A percentile compares a stretch with the other conserved stretches of the same genome.
Conservation (phyloP, 306 rosid genomes). For the Casuarina glauca region DNA sequence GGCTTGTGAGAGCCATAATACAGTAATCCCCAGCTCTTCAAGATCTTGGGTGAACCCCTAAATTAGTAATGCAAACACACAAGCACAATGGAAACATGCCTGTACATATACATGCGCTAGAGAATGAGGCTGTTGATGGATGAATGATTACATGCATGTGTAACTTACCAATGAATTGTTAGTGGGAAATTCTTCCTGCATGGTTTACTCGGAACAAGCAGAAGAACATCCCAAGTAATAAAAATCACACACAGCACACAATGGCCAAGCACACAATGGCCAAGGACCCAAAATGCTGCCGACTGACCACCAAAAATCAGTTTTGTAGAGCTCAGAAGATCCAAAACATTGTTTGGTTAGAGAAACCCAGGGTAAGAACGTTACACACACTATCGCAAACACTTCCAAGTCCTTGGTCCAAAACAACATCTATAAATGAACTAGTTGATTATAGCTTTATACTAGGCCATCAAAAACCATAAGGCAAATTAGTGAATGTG, state of each 20-base stretch:
- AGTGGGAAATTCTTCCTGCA: neutral
- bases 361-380: neutral
- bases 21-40: neutral
- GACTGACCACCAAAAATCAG: neutral
- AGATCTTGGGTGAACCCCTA: neutral
- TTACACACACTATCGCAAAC: neutral
- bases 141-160: neutral
- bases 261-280: neutral
- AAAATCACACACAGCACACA: neutral
- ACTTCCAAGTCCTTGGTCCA: neutral
- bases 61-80: neutral
- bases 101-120: neutral
- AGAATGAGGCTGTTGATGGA: neutral
- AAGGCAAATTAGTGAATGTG: neutral
- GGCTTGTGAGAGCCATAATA: neutral
- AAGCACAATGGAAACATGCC: neutral
- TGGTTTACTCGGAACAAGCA: neutral
- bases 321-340: neutral
- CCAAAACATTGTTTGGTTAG: neutral
- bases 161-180: neutral
- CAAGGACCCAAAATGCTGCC: neutral
- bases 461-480: neutral
- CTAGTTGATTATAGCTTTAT: neutral
- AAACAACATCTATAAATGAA: neutral
- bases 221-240: neutral